A percentile compares a stretch with the other conserved stretches of the same genome.
These are phyloP conservation scores for Cnidoscolus chayamansa DNA, from an alignment of 441 rosid genomes.

Conservation along the genomic window DNA sequence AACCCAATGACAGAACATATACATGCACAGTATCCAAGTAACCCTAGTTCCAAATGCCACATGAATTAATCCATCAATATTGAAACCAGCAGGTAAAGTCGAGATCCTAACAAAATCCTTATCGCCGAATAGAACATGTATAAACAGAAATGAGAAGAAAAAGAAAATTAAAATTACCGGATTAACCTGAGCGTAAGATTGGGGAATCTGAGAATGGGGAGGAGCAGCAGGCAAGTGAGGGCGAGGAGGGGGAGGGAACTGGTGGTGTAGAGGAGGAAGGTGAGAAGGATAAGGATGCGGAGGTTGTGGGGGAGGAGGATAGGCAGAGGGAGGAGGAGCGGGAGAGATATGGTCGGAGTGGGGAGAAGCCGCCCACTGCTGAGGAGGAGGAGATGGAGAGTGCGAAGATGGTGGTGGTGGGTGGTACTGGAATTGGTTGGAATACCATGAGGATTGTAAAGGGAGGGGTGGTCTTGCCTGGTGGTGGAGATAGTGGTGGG, in stretches of 20 bases:
- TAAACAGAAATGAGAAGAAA: neutral
- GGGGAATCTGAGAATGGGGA: constrained; percentile 42
- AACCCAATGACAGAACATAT: neutral
- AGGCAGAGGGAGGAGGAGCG: constrained; percentile 28
- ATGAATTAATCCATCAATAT: neutral
- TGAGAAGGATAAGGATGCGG: constrained; percentile 44
- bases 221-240: constrained; percentile 42
- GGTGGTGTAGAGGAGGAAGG: constrained; percentile 33
- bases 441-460: constrained; percentile 54
- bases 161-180: constrained; percentile 31
- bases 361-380: constrained; percentile 54
- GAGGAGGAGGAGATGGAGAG: constrained; percentile 47
- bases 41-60: neutral
- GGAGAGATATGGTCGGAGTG: constrained; percentile 25
- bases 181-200: constrained; percentile 46
- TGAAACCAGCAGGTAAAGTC: constrained; percentile 5
- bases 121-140: neutral
- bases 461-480: constrained; percentile 44
- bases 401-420: constrained; percentile 38
- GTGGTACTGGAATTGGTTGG: constrained; percentile 65
- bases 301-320: constrained; percentile 48
- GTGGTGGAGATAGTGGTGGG: constrained; percentile 40
- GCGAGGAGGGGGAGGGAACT: constrained; percentile 29
- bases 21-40: neutral
- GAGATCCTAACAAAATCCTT: neutral